Evolutionary conservation across 1,284 basidiomycete genomes (phyloP).

Genomic region (Microbotryum silenes-acaulis): DNA sequence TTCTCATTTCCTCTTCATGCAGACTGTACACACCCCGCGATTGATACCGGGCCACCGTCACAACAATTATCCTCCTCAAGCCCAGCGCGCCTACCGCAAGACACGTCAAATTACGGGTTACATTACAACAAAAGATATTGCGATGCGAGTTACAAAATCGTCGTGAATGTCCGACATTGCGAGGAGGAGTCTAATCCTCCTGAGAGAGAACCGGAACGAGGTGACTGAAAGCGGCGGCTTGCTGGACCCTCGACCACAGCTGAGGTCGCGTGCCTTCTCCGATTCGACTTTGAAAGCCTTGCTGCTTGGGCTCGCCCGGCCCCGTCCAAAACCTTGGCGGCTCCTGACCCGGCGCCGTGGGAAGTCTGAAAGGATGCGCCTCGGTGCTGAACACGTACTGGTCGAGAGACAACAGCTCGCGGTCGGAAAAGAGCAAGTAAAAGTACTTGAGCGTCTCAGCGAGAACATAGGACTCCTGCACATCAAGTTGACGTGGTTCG

Average conservation of each 20-base stretch:
- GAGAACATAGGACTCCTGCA: neutral
- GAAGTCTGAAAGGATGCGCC: conserved; percentile 11
- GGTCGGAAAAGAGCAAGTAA: conserved; percentile 77
- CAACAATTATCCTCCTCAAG: too few species aligned
- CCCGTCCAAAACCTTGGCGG: conserved; percentile 17
- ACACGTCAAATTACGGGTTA: too few species aligned
- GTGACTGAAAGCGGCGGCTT: conserved; percentile 13
- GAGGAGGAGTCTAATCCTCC: too few species aligned
- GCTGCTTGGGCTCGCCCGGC: conserved; percentile 2
- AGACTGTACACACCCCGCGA: too few species aligned
- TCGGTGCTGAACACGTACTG: conserved; percentile 79
- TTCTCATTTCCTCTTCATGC: too few species aligned
- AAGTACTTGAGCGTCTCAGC: conserved; percentile 89
- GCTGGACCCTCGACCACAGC: conserved; percentile 25
- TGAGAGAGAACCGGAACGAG: too few species aligned
- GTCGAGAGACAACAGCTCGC: conserved; percentile 55
- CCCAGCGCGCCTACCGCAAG: too few species aligned
- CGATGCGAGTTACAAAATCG: too few species aligned
- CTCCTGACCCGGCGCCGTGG: neutral
- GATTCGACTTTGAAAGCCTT: conserved; percentile 4
- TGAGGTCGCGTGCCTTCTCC: conserved; percentile 28
- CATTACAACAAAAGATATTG: too few species aligned
- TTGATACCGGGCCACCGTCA: too few species aligned
- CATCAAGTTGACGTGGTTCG: neutral
- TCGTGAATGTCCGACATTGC: too few species aligned